These are phyloP conservation scores for Globisporangium spiculum DNA, from an alignment of 352 stramenopile species.

Conservation along the genomic window DNA sequence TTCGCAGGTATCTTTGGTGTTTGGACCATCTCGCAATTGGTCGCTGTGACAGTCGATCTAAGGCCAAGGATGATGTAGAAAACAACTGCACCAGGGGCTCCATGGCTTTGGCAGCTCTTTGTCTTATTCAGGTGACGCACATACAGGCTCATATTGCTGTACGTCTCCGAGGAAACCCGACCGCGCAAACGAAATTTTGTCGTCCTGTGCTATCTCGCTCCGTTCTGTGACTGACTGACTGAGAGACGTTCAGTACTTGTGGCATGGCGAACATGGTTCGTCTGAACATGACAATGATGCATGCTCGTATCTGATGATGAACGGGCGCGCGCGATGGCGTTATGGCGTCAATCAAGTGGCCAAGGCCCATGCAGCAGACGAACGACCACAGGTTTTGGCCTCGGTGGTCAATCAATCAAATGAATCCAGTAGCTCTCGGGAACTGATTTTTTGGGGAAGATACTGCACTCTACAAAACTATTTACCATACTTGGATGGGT, in stretches of 20 bases:
- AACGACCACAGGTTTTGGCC: background rate
- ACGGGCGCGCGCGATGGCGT: too few relatives aligned
- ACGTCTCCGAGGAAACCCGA: background rate
- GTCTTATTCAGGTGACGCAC: background rate
- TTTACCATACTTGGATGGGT: background rate
- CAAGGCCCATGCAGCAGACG: background rate
- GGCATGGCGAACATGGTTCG: background rate
- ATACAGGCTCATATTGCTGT: background rate
- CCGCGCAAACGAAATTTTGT: background rate
- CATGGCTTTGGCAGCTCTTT: too few relatives aligned
- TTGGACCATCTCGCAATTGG: too few relatives aligned
- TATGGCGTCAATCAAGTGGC: conserved; percentile 9
- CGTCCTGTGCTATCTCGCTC: background rate
- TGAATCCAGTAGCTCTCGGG: conserved; percentile 1
- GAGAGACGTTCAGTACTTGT: background rate
- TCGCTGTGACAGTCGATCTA: too few relatives aligned
- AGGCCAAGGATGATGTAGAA: too few relatives aligned
- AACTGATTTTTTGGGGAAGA: background rate
- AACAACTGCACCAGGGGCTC: too few relatives aligned
- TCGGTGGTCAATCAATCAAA: conserved; percentile 1
- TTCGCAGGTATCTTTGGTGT: background rate
- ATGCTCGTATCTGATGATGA: background rate
- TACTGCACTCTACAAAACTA: background rate
- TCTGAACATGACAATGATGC: background rate
- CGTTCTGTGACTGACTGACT: background rate